Percentiles rank a stretch among this genome's conserved stretches.
These are phyloP conservation scores for Saposhnikovia divaricata DNA, from an alignment of 129 eudicot species.

Conservation along the genomic window DNA sequence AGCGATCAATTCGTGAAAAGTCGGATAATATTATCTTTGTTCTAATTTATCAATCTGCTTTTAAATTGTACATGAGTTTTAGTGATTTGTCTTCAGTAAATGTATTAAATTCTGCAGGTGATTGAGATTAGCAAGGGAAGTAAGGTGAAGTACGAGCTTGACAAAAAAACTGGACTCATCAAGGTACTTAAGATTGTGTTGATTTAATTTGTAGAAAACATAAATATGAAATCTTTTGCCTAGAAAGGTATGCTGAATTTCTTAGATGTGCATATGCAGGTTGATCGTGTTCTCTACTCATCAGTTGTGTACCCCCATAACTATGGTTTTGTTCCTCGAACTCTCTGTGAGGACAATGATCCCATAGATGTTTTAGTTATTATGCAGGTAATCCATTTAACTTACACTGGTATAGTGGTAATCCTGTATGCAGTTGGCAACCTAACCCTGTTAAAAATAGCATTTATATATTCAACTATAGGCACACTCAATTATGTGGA, in stretches of 20 bases:
- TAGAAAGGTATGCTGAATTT: not conserved
- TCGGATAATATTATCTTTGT: no score
- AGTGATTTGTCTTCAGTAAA: not conserved
- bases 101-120: conserved; percentile 39
- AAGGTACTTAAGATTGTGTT: conserved; percentile 39
- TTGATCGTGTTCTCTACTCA: conserved; percentile 90
- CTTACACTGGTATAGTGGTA: not conserved
- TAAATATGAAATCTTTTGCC: not conserved
- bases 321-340: conserved; percentile 92
- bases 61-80: no score
- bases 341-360: conserved; percentile 87
- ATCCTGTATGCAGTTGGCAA: not conserved
- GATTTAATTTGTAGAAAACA: no score
- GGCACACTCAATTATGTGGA: no score
- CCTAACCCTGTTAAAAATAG: not conserved
- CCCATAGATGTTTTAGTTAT: conserved; percentile 89
- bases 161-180: conserved; percentile 86
- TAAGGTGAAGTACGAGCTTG: conserved; percentile 94
- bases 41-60: no score
- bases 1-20: not conserved
- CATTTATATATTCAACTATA: no score
- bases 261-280: conserved; percentile 37
- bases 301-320: conserved; percentile 96
- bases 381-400: conserved; percentile 65
- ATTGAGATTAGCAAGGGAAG: conserved; percentile 90